These are phyloP conservation scores for Suillus subluteus DNA, from an alignment of 768 basidiomycete genomes.

Conservation along the genomic window DNA sequence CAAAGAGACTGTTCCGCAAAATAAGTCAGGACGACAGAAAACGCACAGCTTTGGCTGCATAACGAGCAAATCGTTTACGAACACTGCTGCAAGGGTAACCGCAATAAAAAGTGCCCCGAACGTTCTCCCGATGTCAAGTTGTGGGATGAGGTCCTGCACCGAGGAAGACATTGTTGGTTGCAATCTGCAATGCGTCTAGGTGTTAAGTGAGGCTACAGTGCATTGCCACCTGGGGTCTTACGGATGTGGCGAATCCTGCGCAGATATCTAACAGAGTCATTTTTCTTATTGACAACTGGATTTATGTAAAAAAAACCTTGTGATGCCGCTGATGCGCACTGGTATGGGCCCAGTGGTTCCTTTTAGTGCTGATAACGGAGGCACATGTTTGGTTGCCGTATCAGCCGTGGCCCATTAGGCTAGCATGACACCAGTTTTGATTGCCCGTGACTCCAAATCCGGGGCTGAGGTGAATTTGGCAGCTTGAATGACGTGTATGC, in stretches of 20 bases:
- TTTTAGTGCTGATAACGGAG: background rate
- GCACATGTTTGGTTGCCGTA: background rate
- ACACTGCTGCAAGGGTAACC: background rate
- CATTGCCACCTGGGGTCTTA: background rate
- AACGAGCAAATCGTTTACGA: background rate
- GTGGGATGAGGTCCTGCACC: background rate
- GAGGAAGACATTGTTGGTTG: conserved; percentile 2
- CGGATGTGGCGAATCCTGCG: no score
- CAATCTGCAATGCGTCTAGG: background rate
- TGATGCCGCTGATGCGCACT: background rate
- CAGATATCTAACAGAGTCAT: no score
- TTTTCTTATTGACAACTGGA: no score
- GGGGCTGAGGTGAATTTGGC: background rate
- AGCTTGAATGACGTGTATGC: no score
- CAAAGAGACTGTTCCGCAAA: background rate
- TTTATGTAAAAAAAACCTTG: no score
- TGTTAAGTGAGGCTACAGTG: background rate
- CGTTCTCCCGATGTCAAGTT: background rate
- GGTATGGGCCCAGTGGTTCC: background rate
- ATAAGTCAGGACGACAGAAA: background rate
- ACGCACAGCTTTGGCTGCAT: background rate
- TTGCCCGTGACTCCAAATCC: background rate
- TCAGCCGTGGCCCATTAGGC: background rate
- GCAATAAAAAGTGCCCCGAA: conserved; percentile 6
- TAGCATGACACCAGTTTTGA: background rate